These are phyloP conservation scores for Bidens hawaiensis DNA, from an alignment of 140 eudicot genomes.

Conservation along the genomic window DNA sequence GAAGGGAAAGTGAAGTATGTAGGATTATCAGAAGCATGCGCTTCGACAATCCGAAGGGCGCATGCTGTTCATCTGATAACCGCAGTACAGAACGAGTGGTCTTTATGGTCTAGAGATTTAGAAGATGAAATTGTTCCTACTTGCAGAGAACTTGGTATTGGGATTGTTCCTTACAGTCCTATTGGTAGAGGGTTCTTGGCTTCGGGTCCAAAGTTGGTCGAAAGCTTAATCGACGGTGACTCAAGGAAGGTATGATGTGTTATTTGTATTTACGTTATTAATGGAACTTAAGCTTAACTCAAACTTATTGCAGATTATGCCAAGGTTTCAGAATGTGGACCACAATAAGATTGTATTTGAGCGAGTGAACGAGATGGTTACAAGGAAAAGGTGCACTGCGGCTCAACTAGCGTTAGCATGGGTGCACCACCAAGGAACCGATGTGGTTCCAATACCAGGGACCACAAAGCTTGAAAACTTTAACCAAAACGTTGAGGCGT, in stretches of 20 bases:
- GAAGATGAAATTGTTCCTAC: slow-evolving; percentile 49
- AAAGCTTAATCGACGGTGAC: slow-evolving; percentile 28
- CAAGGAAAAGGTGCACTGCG: slow-evolving; percentile 42
- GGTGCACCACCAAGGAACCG: slow-evolving; percentile 55
- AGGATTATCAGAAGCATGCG: slow-evolving; percentile 56
- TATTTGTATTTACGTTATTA: not conserved
- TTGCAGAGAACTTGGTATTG: slow-evolving; percentile 82
- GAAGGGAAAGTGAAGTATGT: slow-evolving; percentile 56
- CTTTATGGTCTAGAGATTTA: slow-evolving; percentile 51
- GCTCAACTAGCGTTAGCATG: slow-evolving; percentile 55
- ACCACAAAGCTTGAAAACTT: slow-evolving; percentile 50
- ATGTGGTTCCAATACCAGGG: slow-evolving; percentile 51
- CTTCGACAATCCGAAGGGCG: slow-evolving; percentile 56
- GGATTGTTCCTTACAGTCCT: slow-evolving; percentile 69
- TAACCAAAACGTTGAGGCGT: slow-evolving; percentile 40
- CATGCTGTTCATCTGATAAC: slow-evolving; percentile 61
- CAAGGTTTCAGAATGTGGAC: slow-evolving; percentile 46
- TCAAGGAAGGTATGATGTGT: slow-evolving; percentile 31
- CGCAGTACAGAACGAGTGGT: slow-evolving; percentile 60
- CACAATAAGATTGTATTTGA: slow-evolving; percentile 36
- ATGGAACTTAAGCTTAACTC: not conserved
- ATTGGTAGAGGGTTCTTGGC: slow-evolving; percentile 57
- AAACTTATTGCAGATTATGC: slow-evolving; percentile 23
- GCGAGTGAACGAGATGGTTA: slow-evolving; percentile 31
- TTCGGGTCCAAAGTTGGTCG: slow-evolving; percentile 24